Evolutionary conservation across 208 protist genomes (phyloP).

Genomic region (Acanthamoeba rhysodes): DNA sequence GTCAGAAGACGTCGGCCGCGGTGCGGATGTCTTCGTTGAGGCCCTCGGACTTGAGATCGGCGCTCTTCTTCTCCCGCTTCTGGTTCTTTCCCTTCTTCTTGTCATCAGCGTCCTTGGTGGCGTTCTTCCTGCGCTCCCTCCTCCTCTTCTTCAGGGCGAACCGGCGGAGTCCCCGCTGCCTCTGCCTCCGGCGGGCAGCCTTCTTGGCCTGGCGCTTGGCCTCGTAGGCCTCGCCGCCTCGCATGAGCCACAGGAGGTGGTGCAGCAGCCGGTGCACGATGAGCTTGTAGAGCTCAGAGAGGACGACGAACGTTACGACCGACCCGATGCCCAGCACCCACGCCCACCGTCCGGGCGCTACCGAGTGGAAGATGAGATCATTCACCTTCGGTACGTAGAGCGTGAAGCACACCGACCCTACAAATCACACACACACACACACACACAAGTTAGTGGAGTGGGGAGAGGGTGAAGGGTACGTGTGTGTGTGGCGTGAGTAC

Average conservation of each 20-base stretch:
- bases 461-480: neutral
- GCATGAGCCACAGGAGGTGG: neutral
- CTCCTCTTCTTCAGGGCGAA: neutral
- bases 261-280: slow-evolving; percentile 4
- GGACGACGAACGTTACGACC: neutral
- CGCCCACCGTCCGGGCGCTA: neutral
- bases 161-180: neutral
- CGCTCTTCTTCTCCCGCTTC: neutral
- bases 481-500: neutral
- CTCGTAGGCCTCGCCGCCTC: neutral
- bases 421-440: neutral
- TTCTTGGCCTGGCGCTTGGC: neutral
- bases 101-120: neutral
- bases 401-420: slow-evolving; percentile 64
- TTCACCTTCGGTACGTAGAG: slow-evolving; percentile 47
- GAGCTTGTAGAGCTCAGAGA: slow-evolving; percentile 61
- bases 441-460: neutral
- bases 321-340: slow-evolving; percentile 18
- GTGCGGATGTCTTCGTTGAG: neutral
- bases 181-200: neutral
- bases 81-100: neutral
- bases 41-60: neutral
- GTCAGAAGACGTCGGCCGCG: neutral
- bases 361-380: slow-evolving; percentile 33
- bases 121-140: neutral